Conservation (phyloP, 179 eudicot species). For the Silene noctiflora region DNA sequence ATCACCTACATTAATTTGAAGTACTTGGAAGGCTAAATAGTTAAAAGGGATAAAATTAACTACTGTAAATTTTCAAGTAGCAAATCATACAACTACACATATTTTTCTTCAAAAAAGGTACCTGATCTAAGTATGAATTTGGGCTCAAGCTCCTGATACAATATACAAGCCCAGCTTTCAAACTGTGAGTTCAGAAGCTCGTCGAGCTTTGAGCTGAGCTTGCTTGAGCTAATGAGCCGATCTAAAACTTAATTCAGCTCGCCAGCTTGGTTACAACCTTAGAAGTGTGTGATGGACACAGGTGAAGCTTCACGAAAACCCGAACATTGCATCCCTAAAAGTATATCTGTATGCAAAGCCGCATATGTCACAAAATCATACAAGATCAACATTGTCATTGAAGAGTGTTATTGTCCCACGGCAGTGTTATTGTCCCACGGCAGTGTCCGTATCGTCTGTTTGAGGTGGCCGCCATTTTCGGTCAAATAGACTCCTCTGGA, state of each 20-base stretch:
- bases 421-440: conserved; percentile 43
- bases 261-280: background rate
- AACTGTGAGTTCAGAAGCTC: no score
- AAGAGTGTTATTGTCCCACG: conserved; percentile 37
- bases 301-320: background rate
- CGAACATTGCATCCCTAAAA: background rate
- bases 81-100: background rate
- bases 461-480: conserved; percentile 82
- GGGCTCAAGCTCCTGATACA: background rate
- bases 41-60: no score
- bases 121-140: background rate
- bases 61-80: no score
- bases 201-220: background rate
- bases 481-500: conserved; percentile 41
- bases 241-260: background rate
- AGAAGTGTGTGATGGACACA: background rate
- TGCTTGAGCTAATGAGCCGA: background rate
- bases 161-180: background rate
- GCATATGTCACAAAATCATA: background rate
- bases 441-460: conserved; percentile 37
- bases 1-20: no score
- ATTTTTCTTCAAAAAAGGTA: background rate
- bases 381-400: background rate
- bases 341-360: background rate
- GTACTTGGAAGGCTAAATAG: no score